Conservation (phyloP, 2,329 filamentous ascomycete species). For the Fusarium papillatum region DNA sequence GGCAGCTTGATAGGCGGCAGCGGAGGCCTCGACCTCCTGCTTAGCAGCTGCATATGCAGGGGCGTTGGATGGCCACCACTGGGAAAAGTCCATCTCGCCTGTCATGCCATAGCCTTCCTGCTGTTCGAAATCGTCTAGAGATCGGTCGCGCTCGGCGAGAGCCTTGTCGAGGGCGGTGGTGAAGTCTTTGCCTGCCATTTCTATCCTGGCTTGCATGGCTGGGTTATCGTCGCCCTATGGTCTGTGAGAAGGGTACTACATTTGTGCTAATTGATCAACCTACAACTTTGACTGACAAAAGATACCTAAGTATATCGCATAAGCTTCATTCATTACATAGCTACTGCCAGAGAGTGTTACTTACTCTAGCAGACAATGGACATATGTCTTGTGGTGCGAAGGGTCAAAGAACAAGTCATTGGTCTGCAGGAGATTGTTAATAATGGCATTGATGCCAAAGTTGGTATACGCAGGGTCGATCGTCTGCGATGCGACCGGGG, state of each 20-base stretch:
- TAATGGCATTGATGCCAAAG: slow-evolving; percentile 29
- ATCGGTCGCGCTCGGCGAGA: slow-evolving; percentile 22
- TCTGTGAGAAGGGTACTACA: not conserved
- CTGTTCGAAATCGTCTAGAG: slow-evolving; percentile 25
- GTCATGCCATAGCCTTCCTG: slow-evolving; percentile 21
- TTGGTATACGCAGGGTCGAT: slow-evolving; percentile 34
- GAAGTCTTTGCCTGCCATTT: slow-evolving; percentile 14
- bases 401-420: slow-evolving; percentile 34
- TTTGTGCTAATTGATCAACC: not conserved
- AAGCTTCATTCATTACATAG: not conserved
- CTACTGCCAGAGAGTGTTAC: not conserved
- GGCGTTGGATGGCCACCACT: slow-evolving; percentile 31
- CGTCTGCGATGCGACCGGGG: slow-evolving; percentile 28
- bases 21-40: slow-evolving; percentile 18
- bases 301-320: slow-evolving; percentile 5
- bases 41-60: slow-evolving; percentile 27
- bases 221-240: slow-evolving; percentile 15
- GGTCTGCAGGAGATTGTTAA: slow-evolving; percentile 33
- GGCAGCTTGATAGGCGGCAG: slow-evolving; percentile 18
- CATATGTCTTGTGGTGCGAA: slow-evolving; percentile 35
- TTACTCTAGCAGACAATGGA: slow-evolving; percentile 32
- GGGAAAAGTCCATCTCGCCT: slow-evolving; percentile 24
- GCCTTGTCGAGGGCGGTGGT: slow-evolving; percentile 18
- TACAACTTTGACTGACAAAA: slow-evolving; percentile 33
- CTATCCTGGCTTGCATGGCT: not conserved